Evolutionary conservation across 805 yeast genomes (phyloP).

Genomic region (Yamadazyma scolyti): DNA sequence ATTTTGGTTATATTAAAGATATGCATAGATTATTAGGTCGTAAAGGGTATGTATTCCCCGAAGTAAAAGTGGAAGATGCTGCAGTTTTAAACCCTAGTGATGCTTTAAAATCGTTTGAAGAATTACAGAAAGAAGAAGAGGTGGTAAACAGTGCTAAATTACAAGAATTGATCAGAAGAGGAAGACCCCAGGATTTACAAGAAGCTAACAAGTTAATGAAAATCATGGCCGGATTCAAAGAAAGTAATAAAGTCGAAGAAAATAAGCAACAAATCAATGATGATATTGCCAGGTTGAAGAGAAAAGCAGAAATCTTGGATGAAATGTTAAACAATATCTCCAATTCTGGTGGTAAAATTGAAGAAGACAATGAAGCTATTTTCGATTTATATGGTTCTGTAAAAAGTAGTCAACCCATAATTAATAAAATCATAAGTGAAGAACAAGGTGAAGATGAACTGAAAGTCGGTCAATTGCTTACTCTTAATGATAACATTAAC

Average conservation of each 20-base stretch:
- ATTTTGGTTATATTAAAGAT: slow-evolving; percentile 86
- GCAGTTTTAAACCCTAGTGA: slow-evolving; percentile 92
- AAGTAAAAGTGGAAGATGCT: slow-evolving; percentile 82
- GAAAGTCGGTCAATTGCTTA: slow-evolving; percentile 60
- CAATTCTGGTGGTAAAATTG: slow-evolving; percentile 33
- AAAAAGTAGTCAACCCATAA: slow-evolving; percentile 81
- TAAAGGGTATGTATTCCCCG: slow-evolving; percentile 94
- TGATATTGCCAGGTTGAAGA: slow-evolving; percentile 76
- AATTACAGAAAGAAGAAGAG: slow-evolving; percentile 87
- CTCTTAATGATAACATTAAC: slow-evolving; percentile 73
- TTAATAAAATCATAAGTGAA: slow-evolving; percentile 79
- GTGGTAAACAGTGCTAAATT: slow-evolving; percentile 91
- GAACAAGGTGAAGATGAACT: slow-evolving; percentile 69
- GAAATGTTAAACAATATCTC: slow-evolving; percentile 71
- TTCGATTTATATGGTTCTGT: slow-evolving; percentile 74
- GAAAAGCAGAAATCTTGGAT: slow-evolving; percentile 81
- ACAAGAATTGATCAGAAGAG: slow-evolving; percentile 92
- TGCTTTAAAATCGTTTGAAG: slow-evolving; percentile 81
- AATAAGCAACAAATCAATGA: slow-evolving; percentile 76
- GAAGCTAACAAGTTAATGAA: slow-evolving; percentile 98
- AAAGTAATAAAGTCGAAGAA: slow-evolving; percentile 63
- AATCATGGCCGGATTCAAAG: slow-evolving; percentile 96
- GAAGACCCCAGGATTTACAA: slow-evolving; percentile 89
- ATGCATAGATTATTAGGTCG: slow-evolving; percentile 89
- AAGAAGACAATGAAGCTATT: slow-evolving; percentile 64